These are phyloP conservation scores for Lithospermum erythrorhizon DNA, from an alignment of 257 asterid species.

Conservation along the genomic window DNA sequence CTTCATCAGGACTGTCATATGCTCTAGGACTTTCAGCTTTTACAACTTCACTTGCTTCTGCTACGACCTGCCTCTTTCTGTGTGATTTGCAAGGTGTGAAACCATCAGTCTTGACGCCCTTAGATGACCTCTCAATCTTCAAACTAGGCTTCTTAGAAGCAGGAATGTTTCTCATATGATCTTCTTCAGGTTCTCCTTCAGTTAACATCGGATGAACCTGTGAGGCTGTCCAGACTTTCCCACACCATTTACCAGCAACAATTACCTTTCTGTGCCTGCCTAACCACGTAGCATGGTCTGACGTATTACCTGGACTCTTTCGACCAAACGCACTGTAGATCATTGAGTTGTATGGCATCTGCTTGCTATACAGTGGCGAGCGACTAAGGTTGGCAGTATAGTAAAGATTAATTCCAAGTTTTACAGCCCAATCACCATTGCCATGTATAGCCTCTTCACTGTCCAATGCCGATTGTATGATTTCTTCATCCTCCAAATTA, in stretches of 20 bases:
- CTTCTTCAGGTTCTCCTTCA: constrained; percentile 38
- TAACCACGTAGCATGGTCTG: constrained; percentile 22
- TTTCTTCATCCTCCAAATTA: constrained; percentile 55
- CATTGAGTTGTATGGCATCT: constrained; percentile 78
- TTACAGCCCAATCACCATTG: constrained; percentile 95
- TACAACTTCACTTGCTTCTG: constrained; percentile 21
- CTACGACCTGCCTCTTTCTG: constrained; percentile 36
- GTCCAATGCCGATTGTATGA: constrained; percentile 54
- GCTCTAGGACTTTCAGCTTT: constrained; percentile 24
- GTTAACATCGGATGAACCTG: constrained; percentile 80
- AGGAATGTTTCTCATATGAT: constrained; percentile 20
- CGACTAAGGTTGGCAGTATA: constrained; percentile 91
- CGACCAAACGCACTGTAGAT: constrained; percentile 82
- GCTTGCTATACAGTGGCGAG: constrained; percentile 86
- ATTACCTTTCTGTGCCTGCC: constrained; percentile 61
- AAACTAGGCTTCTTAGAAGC: constrained; percentile 22
- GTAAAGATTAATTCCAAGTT: constrained; percentile 84
- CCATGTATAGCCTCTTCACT: constrained; percentile 82
- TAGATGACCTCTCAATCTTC: constrained; percentile 36
- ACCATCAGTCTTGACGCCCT: constrained; percentile 21
- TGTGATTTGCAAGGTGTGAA: constrained; percentile 23
- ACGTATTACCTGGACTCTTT: constrained; percentile 26
- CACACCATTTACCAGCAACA: constrained; percentile 99
- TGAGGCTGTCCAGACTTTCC: constrained; percentile 92
- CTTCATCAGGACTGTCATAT: constrained; percentile 12